phyloP scores from a whole-genome alignment of 495 filamentous ascomycete genomes.

The Symbiotaphrina buchneri region DNA sequence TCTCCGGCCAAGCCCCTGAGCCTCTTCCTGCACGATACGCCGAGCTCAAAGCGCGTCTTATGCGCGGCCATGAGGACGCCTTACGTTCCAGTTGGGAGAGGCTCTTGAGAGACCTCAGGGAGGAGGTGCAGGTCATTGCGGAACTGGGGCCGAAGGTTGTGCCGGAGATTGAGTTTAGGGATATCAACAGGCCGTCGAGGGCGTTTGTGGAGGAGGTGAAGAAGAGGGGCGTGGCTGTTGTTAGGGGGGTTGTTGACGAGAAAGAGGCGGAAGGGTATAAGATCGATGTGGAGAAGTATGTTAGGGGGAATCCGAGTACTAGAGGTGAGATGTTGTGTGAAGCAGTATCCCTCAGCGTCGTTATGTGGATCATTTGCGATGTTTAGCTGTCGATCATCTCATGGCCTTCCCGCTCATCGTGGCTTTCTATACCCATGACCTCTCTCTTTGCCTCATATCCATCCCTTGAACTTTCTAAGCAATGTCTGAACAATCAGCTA shows the following conservation, averaged over 20 bases:
- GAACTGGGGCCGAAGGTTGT: slow-evolving; percentile 16
- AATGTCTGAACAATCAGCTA: background rate
- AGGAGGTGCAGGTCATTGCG: slow-evolving; percentile 26
- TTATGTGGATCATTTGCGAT: too few species aligned
- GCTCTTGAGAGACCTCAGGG: slow-evolving; percentile 30
- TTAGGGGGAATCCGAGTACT: slow-evolving; percentile 15
- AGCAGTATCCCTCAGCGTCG: too few species aligned
- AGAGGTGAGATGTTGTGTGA: slow-evolving; percentile 13
- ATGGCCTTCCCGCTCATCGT: too few species aligned
- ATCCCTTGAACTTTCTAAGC: background rate
- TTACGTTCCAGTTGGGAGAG: slow-evolving; percentile 46
- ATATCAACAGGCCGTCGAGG: slow-evolving; percentile 10
- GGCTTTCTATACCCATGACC: slow-evolving; percentile 2
- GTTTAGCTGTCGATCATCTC: too few species aligned
- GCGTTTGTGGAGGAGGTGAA: slow-evolving; percentile 10
- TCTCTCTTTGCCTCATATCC: background rate
- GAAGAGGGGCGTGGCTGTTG: slow-evolving; percentile 16
- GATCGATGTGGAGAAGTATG: slow-evolving; percentile 14
- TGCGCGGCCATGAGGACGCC: slow-evolving; percentile 34
- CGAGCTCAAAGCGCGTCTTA: slow-evolving; percentile 44
- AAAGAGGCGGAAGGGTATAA: slow-evolving; percentile 15
- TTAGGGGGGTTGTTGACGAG: slow-evolving; percentile 14
- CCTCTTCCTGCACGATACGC: slow-evolving; percentile 53
- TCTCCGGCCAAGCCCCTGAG: slow-evolving; percentile 38
- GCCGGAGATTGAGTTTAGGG: slow-evolving; percentile 15